Percentiles rank a stretch among this genome's conserved stretches.
Conservation (phyloP, 495 filamentous ascomycete species). For the Peziza echinospora region DNA sequence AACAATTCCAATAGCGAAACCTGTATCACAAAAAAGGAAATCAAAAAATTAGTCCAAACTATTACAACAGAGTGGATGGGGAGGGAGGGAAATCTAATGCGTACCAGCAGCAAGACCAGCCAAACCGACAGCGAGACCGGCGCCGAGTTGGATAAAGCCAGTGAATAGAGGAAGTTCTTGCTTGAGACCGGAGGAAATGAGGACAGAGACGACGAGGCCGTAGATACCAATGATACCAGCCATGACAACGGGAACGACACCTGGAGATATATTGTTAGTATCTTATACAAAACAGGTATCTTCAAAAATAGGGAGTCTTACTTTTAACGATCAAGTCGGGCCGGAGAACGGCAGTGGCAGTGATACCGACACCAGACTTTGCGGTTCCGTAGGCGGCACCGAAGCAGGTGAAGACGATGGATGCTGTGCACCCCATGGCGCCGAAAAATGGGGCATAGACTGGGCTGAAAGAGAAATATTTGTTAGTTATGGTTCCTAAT, state of each 20-base stretch:
- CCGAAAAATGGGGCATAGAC: conserved; percentile 99
- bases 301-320: conserved; percentile 32
- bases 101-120: conserved; percentile 88
- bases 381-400: conserved; percentile 96
- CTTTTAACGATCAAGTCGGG: conserved; percentile 99
- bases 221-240: conserved; percentile 99
- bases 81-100: conserved; percentile 7
- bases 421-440: conserved; percentile 94
- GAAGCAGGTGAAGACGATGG: conserved; percentile 98
- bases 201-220: conserved; percentile 91
- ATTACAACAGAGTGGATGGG: background rate
- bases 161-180: conserved; percentile 77
- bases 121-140: conserved; percentile 87
- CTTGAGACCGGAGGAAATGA: conserved; percentile 77
- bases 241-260: conserved; percentile 99
- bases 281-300: no score
- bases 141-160: conserved; percentile 91
- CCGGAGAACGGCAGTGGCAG: conserved; percentile 89
- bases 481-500: conserved; percentile 24
- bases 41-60: background rate
- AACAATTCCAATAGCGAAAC: conserved; percentile 96
- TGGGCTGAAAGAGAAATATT: conserved; percentile 36
- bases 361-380: conserved; percentile 97
- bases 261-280: no score
- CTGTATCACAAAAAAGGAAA: conserved; percentile 13